A percentile compares a stretch with the other conserved stretches of the same genome.
Evolutionary conservation across 805 yeast genomes (phyloP).

Genomic region (Starmerella bombicola): DNA sequence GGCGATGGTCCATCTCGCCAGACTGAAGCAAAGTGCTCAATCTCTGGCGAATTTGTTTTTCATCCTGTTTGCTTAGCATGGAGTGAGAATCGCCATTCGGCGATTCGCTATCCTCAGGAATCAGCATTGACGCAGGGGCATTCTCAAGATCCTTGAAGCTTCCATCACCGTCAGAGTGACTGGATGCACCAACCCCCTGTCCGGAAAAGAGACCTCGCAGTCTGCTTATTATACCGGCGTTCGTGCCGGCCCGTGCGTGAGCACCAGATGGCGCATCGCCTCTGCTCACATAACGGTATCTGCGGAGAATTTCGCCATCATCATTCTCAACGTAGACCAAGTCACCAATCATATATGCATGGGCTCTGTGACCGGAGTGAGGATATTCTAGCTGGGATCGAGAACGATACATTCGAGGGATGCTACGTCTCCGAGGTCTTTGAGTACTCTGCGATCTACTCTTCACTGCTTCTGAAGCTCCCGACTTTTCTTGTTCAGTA

Average conservation of each 20-base stretch:
- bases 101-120: slow-evolving; percentile 19
- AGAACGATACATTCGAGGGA: slow-evolving; percentile 5
- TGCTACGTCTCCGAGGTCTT: slow-evolving; percentile 14
- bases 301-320: slow-evolving; percentile 81
- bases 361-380: slow-evolving; percentile 16
- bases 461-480: not conserved
- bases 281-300: slow-evolving; percentile 60
- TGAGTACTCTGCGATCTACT: slow-evolving; percentile 3
- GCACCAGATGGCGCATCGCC: not conserved
- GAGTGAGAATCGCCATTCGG: slow-evolving; percentile 5
- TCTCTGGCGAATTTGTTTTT: slow-evolving; percentile 13
- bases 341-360: slow-evolving; percentile 70
- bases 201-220: not conserved
- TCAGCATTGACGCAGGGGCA: slow-evolving; percentile 21
- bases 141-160: slow-evolving; percentile 21
- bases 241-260: not conserved
- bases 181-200: not conserved
- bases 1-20: slow-evolving; percentile 16
- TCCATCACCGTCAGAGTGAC: slow-evolving; percentile 4
- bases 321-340: slow-evolving; percentile 73
- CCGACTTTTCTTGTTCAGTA: slow-evolving; percentile 1
- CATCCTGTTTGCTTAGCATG: slow-evolving; percentile 22
- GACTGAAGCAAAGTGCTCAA: slow-evolving; percentile 15
- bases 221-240: not conserved
- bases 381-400: slow-evolving; percentile 11